Evolutionary conservation across 768 basidiomycete species (phyloP), one percentile per base, ranked within the genome.

Genomic region (Tulasnella calospora): DNA sequence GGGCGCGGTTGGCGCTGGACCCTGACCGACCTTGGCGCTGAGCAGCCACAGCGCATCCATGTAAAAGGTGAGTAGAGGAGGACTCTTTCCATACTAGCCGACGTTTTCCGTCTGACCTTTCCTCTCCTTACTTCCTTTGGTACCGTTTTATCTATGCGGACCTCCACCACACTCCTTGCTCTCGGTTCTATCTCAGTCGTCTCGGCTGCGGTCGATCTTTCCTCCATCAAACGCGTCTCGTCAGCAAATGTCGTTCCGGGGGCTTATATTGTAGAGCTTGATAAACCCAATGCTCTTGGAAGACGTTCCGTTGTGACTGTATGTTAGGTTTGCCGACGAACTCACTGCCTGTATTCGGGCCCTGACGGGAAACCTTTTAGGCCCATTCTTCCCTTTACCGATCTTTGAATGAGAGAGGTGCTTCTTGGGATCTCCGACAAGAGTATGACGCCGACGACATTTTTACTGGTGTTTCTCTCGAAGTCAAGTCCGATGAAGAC

Each of bases 81-180:
- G 35, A 4, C 30, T 40, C 38, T 40, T 72, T 23, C n/a, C 30
- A 41, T 38, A 40, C 17, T n/a, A 72, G 13, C 36, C 36, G 71
- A 23, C 71, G 71, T 40, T 38, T 79, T 80, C n/a, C 61, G 61
- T 70, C 36, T 41, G 6, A 36, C 71, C 33, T 33, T 78, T 73
- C 61, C 78, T 55, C 70, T 80, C 33, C 41, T 79, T 70, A 21
- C 10, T 73, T 79, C 19, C 47, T 41, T 44, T 80, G 79, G 12
- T 86, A 91, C 92, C 74, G 86, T 93, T 75, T 87, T 89, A 33
- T 86, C 92, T 27, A 85, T 94, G 46, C 91, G 93, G 82, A 82
- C 84, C 17, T 91, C 93, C 82, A 87, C 89, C 80, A 90, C 92
- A 82, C 91, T 90, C 83, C 92, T 90, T 82, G 92, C 92, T 15